Evolutionary conservation across 495 filamentous ascomycete genomes (phyloP), one percentile per base, ranked within the genome.

Genomic region (Annulohypoxylon nitens): DNA sequence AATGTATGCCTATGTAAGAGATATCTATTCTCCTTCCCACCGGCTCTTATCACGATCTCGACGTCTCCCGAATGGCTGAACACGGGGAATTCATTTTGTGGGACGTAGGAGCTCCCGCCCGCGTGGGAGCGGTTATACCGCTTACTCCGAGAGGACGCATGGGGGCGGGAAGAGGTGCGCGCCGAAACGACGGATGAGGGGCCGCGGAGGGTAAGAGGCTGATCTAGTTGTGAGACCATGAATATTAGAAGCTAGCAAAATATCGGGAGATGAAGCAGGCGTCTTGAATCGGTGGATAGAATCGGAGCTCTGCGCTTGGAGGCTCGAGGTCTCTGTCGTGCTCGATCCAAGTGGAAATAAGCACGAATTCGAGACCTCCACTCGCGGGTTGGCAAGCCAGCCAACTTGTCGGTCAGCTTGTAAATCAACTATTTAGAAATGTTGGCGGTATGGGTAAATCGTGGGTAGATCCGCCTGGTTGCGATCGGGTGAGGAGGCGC

Each of bases 61-160:
- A 97, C 93, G 79, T 97, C 94, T 76, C 94, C 94, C 25, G 90
- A 93, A 69, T 97, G 91, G 45, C 90, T 91, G 81, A 98, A 98
- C 69, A 95, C 84, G 33, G 94, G 94, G 78, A 97, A 98, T 71
- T 97, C 94, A 78, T 97, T 97, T 78, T 93, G 91, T 51, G 91
- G 88, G 43, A 88, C 82, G 79, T 91, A 91, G 11, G 88, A 85
- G 51, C 85, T 83, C 72, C 92, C 92, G 43, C 94, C 94, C 79
- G 92, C 89, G 76, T 95, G 92, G 18, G 93, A 96, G 59, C 93
- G 91, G 81, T 90, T 89, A 64, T 92, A 90, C 53, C 93, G 89
- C 75, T 93, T 63, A 83, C 89, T 78, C 82, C 88, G 81, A 83
- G 87, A 79, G 34, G 77, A 79, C 8, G 37, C 70, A 74, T 79